Percentiles rank a stretch among this genome's conserved stretches.
Evolutionary conservation across 345 rosid species (phyloP).

Genomic region (Arabidopsis arenosa): DNA sequence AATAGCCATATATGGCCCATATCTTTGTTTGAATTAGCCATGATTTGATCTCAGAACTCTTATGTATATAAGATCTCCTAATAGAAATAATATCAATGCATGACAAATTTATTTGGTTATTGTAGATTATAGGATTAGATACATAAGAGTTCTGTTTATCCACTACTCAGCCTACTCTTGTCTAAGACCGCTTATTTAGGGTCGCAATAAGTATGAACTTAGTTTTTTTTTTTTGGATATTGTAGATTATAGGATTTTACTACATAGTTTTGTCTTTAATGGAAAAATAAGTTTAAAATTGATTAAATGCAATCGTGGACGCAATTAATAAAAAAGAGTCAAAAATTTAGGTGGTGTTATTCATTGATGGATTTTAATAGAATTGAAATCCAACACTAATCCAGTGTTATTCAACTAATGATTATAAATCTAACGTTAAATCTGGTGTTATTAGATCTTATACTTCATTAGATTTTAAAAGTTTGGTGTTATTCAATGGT

Average conservation of each 20-base stretch:
- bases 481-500: too few relatives aligned
- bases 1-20: not conserved
- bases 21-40: not conserved
- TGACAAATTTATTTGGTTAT: not conserved
- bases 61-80: too few relatives aligned
- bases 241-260: not conserved
- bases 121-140: not conserved
- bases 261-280: not conserved
- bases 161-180: not conserved
- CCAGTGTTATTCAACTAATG: too few relatives aligned
- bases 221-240: not conserved
- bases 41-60: not conserved
- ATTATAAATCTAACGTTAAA: too few relatives aligned
- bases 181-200: not conserved
- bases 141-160: not conserved
- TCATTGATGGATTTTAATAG: too few relatives aligned
- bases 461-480: too few relatives aligned
- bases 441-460: too few relatives aligned
- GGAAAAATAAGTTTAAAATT: not conserved
- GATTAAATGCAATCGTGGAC: slow-evolving; percentile 15
- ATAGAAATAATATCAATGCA: not conserved
- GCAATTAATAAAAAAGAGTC: not conserved
- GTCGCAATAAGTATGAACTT: not conserved
- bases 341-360: too few relatives aligned
- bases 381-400: too few relatives aligned